phyloP scores from a whole-genome alignment of 1,139 yeast species.

The Hansenula sp. region DNA sequence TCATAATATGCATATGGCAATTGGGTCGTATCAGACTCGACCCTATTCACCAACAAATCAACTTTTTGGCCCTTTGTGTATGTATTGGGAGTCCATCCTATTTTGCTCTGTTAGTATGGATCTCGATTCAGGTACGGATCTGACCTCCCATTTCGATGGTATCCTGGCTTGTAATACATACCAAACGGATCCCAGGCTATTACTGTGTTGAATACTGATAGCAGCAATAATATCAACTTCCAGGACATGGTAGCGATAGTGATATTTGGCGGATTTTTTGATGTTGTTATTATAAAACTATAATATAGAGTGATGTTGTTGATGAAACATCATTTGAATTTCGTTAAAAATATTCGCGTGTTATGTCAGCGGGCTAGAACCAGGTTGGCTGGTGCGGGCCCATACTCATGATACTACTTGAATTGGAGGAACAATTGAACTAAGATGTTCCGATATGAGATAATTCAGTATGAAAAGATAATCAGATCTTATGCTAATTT shows the following conservation, averaged over 20 bases:
- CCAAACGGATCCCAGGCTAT: constrained; percentile 3
- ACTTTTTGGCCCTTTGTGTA: constrained; percentile 53
- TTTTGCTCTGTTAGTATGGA: constrained; percentile 6
- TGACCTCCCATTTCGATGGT: neutral
- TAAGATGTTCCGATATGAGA: too few species aligned
- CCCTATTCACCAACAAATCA: constrained; percentile 70
- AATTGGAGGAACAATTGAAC: too few species aligned
- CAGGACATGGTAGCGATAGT: neutral
- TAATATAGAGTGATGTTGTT: too few species aligned
- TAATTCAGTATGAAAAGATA: too few species aligned
- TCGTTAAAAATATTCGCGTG: too few species aligned
- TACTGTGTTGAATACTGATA: neutral
- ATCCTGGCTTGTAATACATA: neutral
- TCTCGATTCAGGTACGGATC: constrained; percentile 9
- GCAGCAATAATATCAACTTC: neutral
- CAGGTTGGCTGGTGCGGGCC: too few species aligned
- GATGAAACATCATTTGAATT: too few species aligned
- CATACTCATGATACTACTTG: too few species aligned
- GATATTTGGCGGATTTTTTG: too few species aligned
- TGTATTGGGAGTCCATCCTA: constrained; percentile 31
- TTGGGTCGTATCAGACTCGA: constrained; percentile 73
- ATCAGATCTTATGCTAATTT: too few species aligned
- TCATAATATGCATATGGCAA: constrained; percentile 78
- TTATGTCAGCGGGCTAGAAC: too few species aligned
- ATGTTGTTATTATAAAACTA: too few species aligned